Conservation (phyloP, 148 eudicot genomes). For the Spergularia marina region DNA sequence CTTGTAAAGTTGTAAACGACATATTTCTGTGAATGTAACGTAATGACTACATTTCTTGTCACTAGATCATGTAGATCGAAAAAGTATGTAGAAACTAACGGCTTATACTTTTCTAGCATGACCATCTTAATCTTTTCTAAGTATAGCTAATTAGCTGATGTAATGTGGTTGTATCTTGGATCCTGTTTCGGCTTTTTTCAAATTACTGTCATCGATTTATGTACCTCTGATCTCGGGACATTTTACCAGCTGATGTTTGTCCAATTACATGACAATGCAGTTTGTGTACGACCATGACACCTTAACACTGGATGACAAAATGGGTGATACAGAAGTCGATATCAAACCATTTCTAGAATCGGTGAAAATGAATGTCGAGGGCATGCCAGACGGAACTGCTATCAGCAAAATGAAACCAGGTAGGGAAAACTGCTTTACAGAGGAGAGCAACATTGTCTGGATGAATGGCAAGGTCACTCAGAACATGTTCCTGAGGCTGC, state of each 20-base stretch:
- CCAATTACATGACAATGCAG: conserved; percentile 11
- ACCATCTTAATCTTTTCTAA: no score
- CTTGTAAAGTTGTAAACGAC: no score
- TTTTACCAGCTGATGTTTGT: neutral
- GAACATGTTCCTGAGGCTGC: conserved; percentile 21
- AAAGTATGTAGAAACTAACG: no score
- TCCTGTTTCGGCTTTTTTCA: no score
- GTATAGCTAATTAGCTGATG: no score
- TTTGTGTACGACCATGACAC: conserved; percentile 30
- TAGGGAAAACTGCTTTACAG: conserved; percentile 20
- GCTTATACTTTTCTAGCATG: no score
- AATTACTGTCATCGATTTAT: neutral
- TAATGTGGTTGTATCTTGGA: no score
- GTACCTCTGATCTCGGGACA: neutral
- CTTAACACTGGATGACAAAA: conserved; percentile 24
- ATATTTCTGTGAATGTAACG: no score
- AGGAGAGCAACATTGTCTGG: conserved; percentile 26
- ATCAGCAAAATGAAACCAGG: conserved; percentile 16
- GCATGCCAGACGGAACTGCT: conserved; percentile 16
- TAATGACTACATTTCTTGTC: no score
- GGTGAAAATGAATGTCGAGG: conserved; percentile 19
- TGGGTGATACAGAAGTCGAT: conserved; percentile 30
- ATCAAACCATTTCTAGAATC: conserved; percentile 20
- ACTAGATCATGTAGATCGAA: no score
- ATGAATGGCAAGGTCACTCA: conserved; percentile 23